Conservation (phyloP, 2,329 filamentous ascomycete genomes). For the Saccharata proteae region DNA sequence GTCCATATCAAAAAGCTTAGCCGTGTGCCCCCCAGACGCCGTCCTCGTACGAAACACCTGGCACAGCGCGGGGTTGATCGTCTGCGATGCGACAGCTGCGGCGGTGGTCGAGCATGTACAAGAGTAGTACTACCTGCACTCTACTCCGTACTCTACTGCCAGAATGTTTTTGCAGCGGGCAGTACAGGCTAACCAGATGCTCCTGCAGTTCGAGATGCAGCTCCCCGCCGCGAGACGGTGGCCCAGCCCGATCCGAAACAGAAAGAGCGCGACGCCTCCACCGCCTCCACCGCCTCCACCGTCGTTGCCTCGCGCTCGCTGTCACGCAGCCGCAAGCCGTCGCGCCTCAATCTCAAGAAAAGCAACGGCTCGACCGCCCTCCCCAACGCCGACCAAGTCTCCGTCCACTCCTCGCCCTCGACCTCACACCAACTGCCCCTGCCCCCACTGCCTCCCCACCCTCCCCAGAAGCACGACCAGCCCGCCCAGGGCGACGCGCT, state of each 20-base stretch:
- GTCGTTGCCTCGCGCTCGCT: slow-evolving; percentile 21
- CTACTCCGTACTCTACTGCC: too few species aligned
- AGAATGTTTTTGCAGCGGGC: slow-evolving; percentile 3
- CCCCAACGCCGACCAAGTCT: too few species aligned
- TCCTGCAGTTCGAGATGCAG: slow-evolving; percentile 6
- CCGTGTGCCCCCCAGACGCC: too few species aligned
- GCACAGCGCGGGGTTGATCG: too few species aligned
- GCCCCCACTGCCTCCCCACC: slow-evolving; percentile 17
- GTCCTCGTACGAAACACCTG: too few species aligned
- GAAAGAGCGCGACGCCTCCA: too few species aligned
- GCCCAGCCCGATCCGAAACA: background rate
- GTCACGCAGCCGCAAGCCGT: slow-evolving; percentile 22
- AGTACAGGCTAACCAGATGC: slow-evolving; percentile 2
- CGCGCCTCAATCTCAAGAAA: slow-evolving; percentile 19
- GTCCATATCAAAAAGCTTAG: too few species aligned
- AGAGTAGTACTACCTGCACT: too few species aligned
- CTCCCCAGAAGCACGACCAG: slow-evolving; percentile 18
- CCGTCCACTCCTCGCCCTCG: slow-evolving; percentile 9
- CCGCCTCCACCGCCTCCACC: too few species aligned
- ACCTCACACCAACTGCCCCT: slow-evolving; percentile 16
- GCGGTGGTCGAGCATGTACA: too few species aligned
- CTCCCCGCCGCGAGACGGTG: background rate
- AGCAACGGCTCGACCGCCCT: slow-evolving; percentile 28
- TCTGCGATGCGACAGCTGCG: too few species aligned
- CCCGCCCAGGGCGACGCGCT: too few species aligned